A percentile compares a stretch with the other conserved stretches of the same genome.
phyloP scores from a whole-genome alignment of 2,329 filamentous ascomycete species.

The Fusarium mundagurra region DNA sequence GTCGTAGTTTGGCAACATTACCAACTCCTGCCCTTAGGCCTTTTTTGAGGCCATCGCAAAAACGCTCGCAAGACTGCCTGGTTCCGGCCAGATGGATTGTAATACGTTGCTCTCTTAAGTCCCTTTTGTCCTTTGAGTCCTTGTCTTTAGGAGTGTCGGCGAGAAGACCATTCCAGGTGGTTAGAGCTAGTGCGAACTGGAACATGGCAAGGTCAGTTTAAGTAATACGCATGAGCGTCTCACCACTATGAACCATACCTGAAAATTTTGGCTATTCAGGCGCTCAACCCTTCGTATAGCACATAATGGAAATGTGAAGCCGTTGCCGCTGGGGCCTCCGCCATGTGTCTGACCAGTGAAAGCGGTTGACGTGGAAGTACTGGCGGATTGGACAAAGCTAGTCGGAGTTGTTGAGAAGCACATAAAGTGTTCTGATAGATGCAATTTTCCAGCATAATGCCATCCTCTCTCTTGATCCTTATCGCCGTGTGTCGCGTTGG shows the following conservation, averaged over 20 bases:
- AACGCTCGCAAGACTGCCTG: conserved; percentile 88
- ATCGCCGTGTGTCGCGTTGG: conserved; percentile 75
- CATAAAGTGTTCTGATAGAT: conserved; percentile 92
- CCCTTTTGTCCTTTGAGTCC: conserved; percentile 55
- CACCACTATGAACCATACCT: conserved; percentile 53
- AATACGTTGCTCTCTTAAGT: conserved; percentile 78
- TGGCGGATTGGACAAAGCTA: conserved; percentile 85
- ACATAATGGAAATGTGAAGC: conserved; percentile 93
- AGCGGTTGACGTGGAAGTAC: conserved; percentile 78
- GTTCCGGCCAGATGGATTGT: conserved; percentile 92
- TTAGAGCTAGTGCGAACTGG: conserved; percentile 90
- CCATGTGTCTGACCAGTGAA: conserved; percentile 95
- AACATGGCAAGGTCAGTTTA: conserved; percentile 5
- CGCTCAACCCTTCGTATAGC: conserved; percentile 92
- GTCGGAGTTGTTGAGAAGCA: conserved; percentile 96
- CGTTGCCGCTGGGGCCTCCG: conserved; percentile 91
- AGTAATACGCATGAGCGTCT: not conserved
- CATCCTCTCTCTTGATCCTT: conserved; percentile 78
- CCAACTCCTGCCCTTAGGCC: conserved; percentile 87
- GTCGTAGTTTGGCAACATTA: conserved; percentile 85
- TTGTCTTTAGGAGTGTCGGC: conserved; percentile 65
- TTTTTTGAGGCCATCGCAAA: conserved; percentile 95
- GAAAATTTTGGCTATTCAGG: conserved; percentile 89
- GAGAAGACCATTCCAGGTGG: conserved; percentile 86
- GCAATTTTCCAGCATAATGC: conserved; percentile 91